Conservation (phyloP, 352 stramenopile genomes). For the Peronosclerospora sorghi region DNA sequence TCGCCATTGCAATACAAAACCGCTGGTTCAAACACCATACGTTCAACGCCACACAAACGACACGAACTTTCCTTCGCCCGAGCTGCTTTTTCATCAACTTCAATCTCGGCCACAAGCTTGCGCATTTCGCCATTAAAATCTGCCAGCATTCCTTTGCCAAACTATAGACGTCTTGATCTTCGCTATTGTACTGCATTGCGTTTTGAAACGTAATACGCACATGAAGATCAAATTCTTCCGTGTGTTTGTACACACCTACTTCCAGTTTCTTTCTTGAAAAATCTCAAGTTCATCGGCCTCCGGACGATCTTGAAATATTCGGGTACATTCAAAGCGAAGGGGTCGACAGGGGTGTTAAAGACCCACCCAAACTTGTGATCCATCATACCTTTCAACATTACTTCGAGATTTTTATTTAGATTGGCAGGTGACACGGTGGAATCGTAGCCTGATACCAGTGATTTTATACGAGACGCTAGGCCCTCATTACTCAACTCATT, state of each 20-base stretch:
- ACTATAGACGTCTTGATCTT: conserved; percentile 77
- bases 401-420: conserved; percentile 88
- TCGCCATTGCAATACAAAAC: conserved; percentile 85
- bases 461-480: conserved; percentile 91
- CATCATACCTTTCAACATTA: conserved; percentile 90
- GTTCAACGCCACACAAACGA: conserved; percentile 67
- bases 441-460: conserved; percentile 83
- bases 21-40: conserved; percentile 78
- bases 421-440: conserved; percentile 76
- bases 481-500: conserved; percentile 89
- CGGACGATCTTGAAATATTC: conserved; percentile 98
- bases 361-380: conserved; percentile 96
- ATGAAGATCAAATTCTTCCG: conserved; percentile 66
- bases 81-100: conserved; percentile 48
- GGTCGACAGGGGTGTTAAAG: conserved; percentile 96
- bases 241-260: conserved; percentile 69
- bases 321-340: conserved; percentile 90
- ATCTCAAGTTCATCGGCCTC: conserved; percentile 76
- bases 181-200: conserved; percentile 80
- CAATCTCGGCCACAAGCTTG: conserved; percentile 57
- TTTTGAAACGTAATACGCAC: conserved; percentile 77
- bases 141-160: conserved; percentile 76
- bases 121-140: conserved; percentile 77
- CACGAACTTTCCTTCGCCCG: conserved; percentile 67
- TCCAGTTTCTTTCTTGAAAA: conserved; percentile 84